Percentiles rank a stretch among this genome's conserved stretches.
These are phyloP conservation scores for Artemisia princeps DNA, from an alignment of 140 eudicot genomes.

Conservation along the genomic window DNA sequence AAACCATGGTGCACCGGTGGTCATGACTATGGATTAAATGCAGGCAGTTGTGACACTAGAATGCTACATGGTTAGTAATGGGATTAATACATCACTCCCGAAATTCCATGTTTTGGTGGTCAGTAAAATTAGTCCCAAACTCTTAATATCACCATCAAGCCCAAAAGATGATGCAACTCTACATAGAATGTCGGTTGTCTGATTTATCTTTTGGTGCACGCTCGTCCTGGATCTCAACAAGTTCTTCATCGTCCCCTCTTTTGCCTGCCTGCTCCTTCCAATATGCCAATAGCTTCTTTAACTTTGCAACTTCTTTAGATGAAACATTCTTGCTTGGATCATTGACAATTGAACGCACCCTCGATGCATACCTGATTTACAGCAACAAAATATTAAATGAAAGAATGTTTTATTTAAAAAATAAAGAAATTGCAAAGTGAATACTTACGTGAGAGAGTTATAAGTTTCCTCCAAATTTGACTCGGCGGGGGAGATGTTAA, in stretches of 20 bases:
- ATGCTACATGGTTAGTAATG: slow-evolving; percentile 32
- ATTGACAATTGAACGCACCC: slow-evolving; percentile 88
- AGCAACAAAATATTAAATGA: background rate
- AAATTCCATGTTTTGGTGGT: slow-evolving; percentile 17
- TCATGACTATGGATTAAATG: slow-evolving; percentile 20
- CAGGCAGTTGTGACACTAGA: slow-evolving; percentile 18
- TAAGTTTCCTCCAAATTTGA: slow-evolving; percentile 89
- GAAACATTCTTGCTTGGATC: slow-evolving; percentile 93
- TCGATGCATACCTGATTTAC: slow-evolving; percentile 66
- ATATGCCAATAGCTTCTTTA: slow-evolving; percentile 63
- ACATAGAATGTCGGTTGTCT: slow-evolving; percentile 75
- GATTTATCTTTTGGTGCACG: slow-evolving; percentile 44
- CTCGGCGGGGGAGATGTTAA: slow-evolving; percentile 84
- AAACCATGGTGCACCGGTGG: slow-evolving; percentile 17
- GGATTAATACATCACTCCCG: slow-evolving; percentile 7
- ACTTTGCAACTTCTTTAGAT: slow-evolving; percentile 84
- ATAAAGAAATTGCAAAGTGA: background rate
- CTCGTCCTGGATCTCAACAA: slow-evolving; percentile 86
- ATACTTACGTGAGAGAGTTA: slow-evolving; percentile 82
- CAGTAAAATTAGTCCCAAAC: slow-evolving; percentile 25
- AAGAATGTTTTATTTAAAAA: background rate
- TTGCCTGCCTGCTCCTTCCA: slow-evolving; percentile 96
- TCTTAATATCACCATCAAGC: slow-evolving; percentile 1
- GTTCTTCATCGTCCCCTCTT: slow-evolving; percentile 76
- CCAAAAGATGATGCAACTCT: slow-evolving; percentile 12